Evolutionary conservation across 345 rosid genomes (phyloP).

Genomic region (Citrus australasica): DNA sequence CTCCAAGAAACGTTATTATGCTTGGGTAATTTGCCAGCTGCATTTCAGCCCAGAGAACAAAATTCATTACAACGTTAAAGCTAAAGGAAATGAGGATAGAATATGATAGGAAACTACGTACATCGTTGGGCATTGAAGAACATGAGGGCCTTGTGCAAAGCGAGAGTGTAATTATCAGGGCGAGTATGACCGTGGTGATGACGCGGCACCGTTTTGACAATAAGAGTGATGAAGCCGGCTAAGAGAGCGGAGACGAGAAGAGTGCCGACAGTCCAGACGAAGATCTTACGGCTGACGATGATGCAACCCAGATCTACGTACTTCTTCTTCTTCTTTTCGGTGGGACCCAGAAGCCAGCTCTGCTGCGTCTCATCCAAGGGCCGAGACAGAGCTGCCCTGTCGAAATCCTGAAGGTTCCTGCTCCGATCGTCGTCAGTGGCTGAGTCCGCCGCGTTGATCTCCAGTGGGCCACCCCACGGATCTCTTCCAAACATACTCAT

Average conservation of each 20-base stretch:
- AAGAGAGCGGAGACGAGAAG: conserved; percentile 50
- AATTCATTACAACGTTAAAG: neutral
- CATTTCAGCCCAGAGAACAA: neutral
- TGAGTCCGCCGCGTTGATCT: conserved; percentile 87
- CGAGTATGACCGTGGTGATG: conserved; percentile 51
- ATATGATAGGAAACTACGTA: conserved; percentile 16
- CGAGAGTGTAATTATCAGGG: conserved; percentile 85
- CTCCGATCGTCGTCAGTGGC: conserved; percentile 97
- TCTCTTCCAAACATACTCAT: conserved; percentile 89
- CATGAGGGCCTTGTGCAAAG: conserved; percentile 93
- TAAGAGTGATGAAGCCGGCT: conserved; percentile 70
- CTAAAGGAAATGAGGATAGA: neutral
- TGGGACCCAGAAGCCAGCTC: conserved; percentile 94
- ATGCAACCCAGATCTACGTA: conserved; percentile 95
- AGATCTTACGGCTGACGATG: conserved; percentile 95
- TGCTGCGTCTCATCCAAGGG: conserved; percentile 96
- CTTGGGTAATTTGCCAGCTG: conserved; percentile 90
- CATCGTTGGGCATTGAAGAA: conserved; percentile 97
- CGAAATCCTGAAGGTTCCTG: conserved; percentile 78
- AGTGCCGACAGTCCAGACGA: conserved; percentile 84
- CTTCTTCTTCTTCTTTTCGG: conserved; percentile 95
- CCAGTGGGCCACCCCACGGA: conserved; percentile 98
- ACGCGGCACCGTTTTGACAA: conserved; percentile 84
- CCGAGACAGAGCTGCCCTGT: conserved; percentile 76
- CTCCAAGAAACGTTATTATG: conserved; percentile 97